Evolutionary conservation across 2,329 filamentous ascomycete species (phyloP), one percentile per base, ranked within the genome.

Genomic region (Ampelomyces quisqualis): DNA sequence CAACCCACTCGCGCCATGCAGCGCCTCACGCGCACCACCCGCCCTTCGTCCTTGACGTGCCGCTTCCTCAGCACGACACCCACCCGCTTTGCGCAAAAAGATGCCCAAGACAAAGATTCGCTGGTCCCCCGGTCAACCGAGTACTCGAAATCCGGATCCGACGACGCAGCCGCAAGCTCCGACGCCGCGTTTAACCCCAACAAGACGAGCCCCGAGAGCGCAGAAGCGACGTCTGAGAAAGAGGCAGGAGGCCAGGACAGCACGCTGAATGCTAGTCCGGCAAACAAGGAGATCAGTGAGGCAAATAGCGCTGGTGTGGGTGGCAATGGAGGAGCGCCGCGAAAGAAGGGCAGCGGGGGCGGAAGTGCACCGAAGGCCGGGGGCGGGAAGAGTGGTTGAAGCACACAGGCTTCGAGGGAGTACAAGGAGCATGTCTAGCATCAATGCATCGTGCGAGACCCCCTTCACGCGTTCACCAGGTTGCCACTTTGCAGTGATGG

Each of bases 111-210:
- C 62, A 74, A 73, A 44, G 77, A 84, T 49, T 75, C 76, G 2
- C 75, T 94, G 22, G 79, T 85, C 43, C 81, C 85, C 0, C 74
- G 79, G 22, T 69, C 77, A 2, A 80, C 77, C 38, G 87, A 94
- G 62, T 80, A 84, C 68, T 80, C 80, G 42, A 81, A 84, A 60
- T 82, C 80, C 34, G 85, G 81, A 3, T 80, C 79, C 0, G 87
- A 82, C 51, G 72, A 82, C 29, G 70, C 71, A 9, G 77, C 82
- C 0, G 71, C 76, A 20, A 72, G 78, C 41, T 64, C 72, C 3
- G 74, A 82, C 28, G 77, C 82, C 0, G 84, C 89, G 1, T 94
- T 87, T 67, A 77, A 88, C 61, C 80, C 82, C 0, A 68, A 74
- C 40, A 80, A 79, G 63, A 90, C 86, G 18, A 71, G 75, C 14